Conservation (phyloP, 768 basidiomycete genomes). For the Filobasidium floriforme region DNA sequence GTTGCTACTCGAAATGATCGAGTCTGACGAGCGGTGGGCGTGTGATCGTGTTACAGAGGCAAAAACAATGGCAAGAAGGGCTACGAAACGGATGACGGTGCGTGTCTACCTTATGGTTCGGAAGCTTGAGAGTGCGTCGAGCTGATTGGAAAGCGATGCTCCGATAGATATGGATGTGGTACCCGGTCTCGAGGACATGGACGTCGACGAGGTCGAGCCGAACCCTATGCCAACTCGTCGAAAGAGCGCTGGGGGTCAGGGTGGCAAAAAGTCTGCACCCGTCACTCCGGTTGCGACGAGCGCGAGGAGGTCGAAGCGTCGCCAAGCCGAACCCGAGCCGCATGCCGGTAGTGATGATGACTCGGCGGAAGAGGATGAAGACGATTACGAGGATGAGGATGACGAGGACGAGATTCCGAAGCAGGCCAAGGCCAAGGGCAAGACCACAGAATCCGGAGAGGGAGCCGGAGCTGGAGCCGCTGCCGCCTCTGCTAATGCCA, state of each 20-base stretch:
- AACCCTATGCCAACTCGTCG: not conserved
- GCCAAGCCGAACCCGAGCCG: slow-evolving; percentile 19
- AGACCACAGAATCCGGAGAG: slow-evolving; percentile 24
- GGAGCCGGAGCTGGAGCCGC: not conserved
- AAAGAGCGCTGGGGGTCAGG: not conserved
- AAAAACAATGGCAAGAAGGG: slow-evolving; percentile 13
- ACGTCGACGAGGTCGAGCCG: not conserved
- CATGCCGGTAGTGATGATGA: slow-evolving; percentile 20
- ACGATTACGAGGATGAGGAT: slow-evolving; percentile 32
- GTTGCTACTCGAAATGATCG: slow-evolving; percentile 16
- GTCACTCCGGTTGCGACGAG: slow-evolving; percentile 10
- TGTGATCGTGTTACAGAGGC: not conserved
- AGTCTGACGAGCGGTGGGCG: slow-evolving; percentile 5
- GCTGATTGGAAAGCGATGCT: not conserved
- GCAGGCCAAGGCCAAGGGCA: slow-evolving; percentile 22
- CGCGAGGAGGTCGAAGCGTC: slow-evolving; percentile 22
- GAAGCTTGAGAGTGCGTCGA: not conserved
- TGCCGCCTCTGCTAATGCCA: not conserved
- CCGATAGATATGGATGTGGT: not conserved
- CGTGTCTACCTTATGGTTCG: slow-evolving; percentile 25
- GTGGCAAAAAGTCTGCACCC: not conserved
- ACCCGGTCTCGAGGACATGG: not conserved
- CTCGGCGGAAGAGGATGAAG: slow-evolving; percentile 29
- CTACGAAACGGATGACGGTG: slow-evolving; percentile 48
- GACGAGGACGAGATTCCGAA: slow-evolving; percentile 29